Percentiles rank a stretch among this genome's conserved stretches.
phyloP scores from a whole-genome alignment of 306 rosid genomes.

The Prunus campanulata region DNA sequence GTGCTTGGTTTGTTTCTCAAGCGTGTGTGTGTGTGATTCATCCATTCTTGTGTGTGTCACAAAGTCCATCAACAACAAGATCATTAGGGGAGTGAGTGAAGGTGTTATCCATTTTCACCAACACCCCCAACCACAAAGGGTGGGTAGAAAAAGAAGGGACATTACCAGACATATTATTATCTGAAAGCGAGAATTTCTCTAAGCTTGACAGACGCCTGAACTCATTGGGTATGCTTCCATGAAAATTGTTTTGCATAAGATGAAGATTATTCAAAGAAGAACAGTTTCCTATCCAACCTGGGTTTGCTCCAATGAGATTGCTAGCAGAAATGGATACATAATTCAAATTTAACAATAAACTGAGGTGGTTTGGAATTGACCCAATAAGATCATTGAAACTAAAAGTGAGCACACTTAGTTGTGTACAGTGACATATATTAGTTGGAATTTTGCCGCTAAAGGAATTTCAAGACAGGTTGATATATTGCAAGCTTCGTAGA shows the following conservation, averaged over 20 bases:
- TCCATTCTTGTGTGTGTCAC: too few relatives aligned
- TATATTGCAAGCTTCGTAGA: background rate
- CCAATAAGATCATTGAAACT: constrained; percentile 1
- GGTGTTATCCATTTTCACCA: too few relatives aligned
- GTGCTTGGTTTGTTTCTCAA: too few relatives aligned
- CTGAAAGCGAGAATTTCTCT: constrained; percentile 6
- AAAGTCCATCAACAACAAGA: too few relatives aligned
- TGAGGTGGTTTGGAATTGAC: constrained; percentile 18
- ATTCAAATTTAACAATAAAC: constrained; percentile 6
- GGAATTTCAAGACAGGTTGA: constrained; percentile 21
- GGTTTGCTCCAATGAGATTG: constrained; percentile 13
- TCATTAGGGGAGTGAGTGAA: too few relatives aligned
- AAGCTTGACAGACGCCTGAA: constrained; percentile 16
- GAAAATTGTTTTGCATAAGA: constrained; percentile 19
- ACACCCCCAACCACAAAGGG: too few relatives aligned
- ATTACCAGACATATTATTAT: constrained; percentile 19
- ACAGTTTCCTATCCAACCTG: constrained; percentile 40
- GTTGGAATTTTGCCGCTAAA: constrained; percentile 34
- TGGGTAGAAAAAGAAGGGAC: background rate
- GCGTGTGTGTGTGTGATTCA: too few relatives aligned
- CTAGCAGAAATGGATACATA: constrained; percentile 4
- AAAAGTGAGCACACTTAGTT: background rate
- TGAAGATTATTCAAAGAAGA: constrained; percentile 24
- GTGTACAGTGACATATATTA: constrained; percentile 31
- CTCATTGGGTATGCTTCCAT: constrained; percentile 18